These are phyloP conservation scores for Globisporangium heterothallicum DNA, from an alignment of 352 stramenopile genomes.

Conservation along the genomic window DNA sequence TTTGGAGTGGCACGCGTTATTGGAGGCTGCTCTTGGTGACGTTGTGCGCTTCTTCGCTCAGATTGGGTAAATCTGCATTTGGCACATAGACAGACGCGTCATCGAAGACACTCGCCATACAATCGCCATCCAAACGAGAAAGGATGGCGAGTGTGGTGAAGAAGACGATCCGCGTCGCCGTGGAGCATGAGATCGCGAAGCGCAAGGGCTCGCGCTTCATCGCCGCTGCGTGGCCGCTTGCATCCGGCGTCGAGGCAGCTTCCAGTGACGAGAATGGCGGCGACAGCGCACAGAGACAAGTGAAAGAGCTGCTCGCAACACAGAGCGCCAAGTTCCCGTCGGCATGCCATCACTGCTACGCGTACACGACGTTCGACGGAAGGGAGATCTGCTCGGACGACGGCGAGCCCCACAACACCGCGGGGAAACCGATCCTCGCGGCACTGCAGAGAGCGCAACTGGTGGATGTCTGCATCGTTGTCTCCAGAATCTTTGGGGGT, in stretches of 20 bases:
- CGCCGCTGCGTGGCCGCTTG: constrained; percentile 49
- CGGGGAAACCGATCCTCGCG: constrained; percentile 57
- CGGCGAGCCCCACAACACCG: constrained; percentile 68
- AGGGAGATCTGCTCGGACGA: constrained; percentile 65
- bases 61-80: constrained; percentile 2
- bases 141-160: background rate
- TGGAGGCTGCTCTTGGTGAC: background rate
- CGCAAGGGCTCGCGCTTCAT: constrained; percentile 83
- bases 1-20: too few species aligned
- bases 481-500: constrained; percentile 70
- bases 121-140: background rate
- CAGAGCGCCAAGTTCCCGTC: constrained; percentile 42
- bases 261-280: constrained; percentile 1
- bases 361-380: constrained; percentile 48
- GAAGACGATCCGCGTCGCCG: constrained; percentile 40
- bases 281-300: constrained; percentile 27
- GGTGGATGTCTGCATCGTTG: constrained; percentile 65
- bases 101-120: background rate
- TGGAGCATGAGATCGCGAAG: constrained; percentile 77
- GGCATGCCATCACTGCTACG: constrained; percentile 74
- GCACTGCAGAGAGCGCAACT: constrained; percentile 55
- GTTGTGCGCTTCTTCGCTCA: constrained; percentile 2
- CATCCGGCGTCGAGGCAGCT: background rate
- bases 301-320: constrained; percentile 39
- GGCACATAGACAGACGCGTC: too few species aligned